Percentiles rank a stretch among this genome's conserved stretches.
These are phyloP conservation scores for Suillus subalutaceus DNA, from an alignment of 768 basidiomycete species.

Conservation along the genomic window DNA sequence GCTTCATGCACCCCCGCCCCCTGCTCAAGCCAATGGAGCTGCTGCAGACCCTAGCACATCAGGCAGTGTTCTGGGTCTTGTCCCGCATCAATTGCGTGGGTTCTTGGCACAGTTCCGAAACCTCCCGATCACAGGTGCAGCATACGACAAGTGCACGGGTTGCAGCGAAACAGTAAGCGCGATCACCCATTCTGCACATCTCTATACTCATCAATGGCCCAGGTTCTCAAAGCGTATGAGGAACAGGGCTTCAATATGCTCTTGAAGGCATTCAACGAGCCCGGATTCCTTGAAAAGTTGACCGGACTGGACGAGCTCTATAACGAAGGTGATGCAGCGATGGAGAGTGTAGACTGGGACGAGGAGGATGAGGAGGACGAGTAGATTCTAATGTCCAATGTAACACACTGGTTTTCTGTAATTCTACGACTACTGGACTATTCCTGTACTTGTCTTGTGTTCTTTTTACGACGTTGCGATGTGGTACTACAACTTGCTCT, in stretches of 20 bases:
- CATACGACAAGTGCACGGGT: slow-evolving; percentile 87
- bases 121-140: slow-evolving; percentile 81
- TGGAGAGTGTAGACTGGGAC: slow-evolving; percentile 80
- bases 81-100: slow-evolving; percentile 94
- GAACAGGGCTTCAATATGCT: slow-evolving; percentile 81
- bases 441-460: background rate
- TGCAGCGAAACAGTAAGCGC: slow-evolving; percentile 76
- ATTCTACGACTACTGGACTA: background rate
- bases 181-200: background rate
- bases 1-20: slow-evolving; percentile 71
- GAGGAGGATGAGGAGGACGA: slow-evolving; percentile 57
- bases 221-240: slow-evolving; percentile 86
- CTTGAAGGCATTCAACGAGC: slow-evolving; percentile 80
- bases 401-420: slow-evolving; percentile 6
- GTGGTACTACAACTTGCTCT: background rate
- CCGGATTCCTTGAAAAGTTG: slow-evolving; percentile 68
- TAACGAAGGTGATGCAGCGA: slow-evolving; percentile 68
- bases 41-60: slow-evolving; percentile 29
- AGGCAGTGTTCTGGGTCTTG: slow-evolving; percentile 73
- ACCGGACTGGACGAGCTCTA: slow-evolving; percentile 82
- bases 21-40: slow-evolving; percentile 39
- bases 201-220: background rate
- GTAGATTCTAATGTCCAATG: background rate
- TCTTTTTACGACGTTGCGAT: background rate
- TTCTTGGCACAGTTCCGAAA: slow-evolving; percentile 87